These are phyloP conservation scores for Aspergillus carbonarius DNA, from an alignment of 2,329 filamentous ascomycete species.

Conservation along the genomic window DNA sequence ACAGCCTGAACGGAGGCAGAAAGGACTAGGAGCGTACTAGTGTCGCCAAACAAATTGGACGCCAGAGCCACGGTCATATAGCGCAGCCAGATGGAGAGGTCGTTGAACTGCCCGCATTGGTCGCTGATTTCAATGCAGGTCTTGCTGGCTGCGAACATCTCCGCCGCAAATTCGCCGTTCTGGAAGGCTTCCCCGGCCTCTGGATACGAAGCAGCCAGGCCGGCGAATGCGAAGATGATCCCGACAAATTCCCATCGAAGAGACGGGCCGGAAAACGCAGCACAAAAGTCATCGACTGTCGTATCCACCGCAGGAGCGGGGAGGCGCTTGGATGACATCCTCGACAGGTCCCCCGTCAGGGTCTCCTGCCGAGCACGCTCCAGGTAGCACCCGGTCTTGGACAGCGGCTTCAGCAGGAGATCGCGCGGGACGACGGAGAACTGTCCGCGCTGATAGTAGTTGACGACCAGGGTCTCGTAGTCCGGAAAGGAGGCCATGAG, in stretches of 20 bases:
- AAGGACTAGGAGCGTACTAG: conserved; percentile 15
- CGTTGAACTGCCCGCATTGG: background rate
- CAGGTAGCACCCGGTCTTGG: no score
- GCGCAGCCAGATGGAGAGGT: conserved; percentile 21
- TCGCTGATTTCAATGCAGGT: conserved; percentile 17
- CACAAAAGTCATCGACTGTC: conserved; percentile 1
- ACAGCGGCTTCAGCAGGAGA: no score
- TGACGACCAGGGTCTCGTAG: no score
- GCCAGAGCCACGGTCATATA: conserved; percentile 16
- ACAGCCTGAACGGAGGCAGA: conserved; percentile 1
- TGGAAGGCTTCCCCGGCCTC: background rate
- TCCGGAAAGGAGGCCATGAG: no score
- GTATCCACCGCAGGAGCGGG: background rate
- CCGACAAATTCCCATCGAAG: conserved; percentile 27
- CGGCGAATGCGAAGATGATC: conserved; percentile 21
- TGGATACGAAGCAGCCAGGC: conserved; percentile 8
- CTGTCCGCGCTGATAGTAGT: no score
- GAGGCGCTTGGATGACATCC: no score
- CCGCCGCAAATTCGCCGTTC: conserved; percentile 8
- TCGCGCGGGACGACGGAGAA: no score
- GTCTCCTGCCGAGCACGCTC: no score
- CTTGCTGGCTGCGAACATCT: conserved; percentile 22
- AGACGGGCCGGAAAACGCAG: conserved; percentile 16
- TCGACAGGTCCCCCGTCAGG: no score
- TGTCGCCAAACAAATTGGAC: conserved; percentile 20